Conservation (phyloP, 192 early-diverging fungal genomes). For the Mycoemilia scoparia region DNA sequence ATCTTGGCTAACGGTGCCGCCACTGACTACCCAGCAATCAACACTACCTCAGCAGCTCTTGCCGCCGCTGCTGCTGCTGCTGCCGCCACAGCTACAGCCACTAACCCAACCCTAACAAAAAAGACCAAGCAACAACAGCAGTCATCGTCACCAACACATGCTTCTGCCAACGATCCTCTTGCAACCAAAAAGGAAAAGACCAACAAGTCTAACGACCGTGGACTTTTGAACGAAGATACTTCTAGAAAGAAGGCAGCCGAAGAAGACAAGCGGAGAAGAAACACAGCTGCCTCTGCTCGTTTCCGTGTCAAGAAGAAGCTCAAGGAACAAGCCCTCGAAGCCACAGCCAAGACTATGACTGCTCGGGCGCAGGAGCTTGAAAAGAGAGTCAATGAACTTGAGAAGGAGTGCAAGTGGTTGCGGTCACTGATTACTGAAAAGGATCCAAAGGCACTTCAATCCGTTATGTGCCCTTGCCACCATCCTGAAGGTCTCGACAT, state of each 20-base stretch:
- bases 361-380: constrained; percentile 53
- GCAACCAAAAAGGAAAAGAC: not conserved
- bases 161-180: not conserved
- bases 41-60: not conserved
- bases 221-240: constrained; percentile 2
- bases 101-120: not conserved
- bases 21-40: not conserved
- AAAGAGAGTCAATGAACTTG: constrained; percentile 58
- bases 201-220: too few species aligned
- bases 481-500: constrained; percentile 19
- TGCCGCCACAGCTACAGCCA: not conserved
- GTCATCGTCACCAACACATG: not conserved
- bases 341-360: constrained; percentile 58
- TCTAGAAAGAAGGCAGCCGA: constrained; percentile 26
- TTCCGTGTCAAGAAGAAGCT: constrained; percentile 93
- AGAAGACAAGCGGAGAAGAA: constrained; percentile 81
- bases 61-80: not conserved
- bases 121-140: not conserved
- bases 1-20: constrained; percentile 11
- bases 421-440: constrained; percentile 68
- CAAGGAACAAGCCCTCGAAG: constrained; percentile 71
- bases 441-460: constrained; percentile 27
- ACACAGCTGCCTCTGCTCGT: constrained; percentile 85
- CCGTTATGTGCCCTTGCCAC: constrained; percentile 24
- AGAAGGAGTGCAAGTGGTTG: constrained; percentile 83